phyloP scores from a whole-genome alignment of 2,329 filamentous ascomycete genomes.

The Aspergillus novoparasiticus region DNA sequence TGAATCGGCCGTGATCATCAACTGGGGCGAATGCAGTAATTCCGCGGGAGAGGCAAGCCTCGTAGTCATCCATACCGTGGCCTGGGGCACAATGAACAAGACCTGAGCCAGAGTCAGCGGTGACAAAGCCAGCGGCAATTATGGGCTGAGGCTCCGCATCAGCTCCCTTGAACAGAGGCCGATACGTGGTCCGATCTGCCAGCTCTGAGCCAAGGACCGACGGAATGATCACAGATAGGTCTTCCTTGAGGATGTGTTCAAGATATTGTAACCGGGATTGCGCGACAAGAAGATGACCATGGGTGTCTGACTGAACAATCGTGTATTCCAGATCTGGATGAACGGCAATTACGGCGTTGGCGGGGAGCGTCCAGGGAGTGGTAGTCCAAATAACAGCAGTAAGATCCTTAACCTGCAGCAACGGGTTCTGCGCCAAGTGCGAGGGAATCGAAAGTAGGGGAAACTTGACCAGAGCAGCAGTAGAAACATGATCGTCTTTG shows the following conservation, averaged over 20 bases:
- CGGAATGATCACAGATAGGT: conserved; percentile 54
- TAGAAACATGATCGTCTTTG: conserved; percentile 62
- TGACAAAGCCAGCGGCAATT: conserved; percentile 85
- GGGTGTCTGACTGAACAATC: conserved; percentile 60
- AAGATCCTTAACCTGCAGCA: conserved; percentile 54
- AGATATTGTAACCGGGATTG: conserved; percentile 67
- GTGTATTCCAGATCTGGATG: conserved; percentile 73
- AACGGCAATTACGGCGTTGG: conserved; percentile 86
- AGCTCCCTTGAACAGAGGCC: conserved; percentile 67
- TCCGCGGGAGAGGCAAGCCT: conserved; percentile 70
- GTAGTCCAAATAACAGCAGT: conserved; percentile 97
- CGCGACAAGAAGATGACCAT: conserved; percentile 70
- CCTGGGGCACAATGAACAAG: conserved; percentile 94
- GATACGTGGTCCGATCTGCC: conserved; percentile 64
- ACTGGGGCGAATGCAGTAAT: conserved; percentile 81
- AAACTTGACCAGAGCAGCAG: conserved; percentile 72
- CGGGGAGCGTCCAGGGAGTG: conserved; percentile 94
- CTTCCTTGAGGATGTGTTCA: conserved; percentile 53
- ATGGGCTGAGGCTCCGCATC: conserved; percentile 65
- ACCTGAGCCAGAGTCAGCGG: conserved; percentile 85
- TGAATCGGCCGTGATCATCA: conserved; percentile 79
- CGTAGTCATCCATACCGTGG: conserved; percentile 96
- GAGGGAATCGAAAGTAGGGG: conserved; percentile 59
- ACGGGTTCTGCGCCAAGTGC: conserved; percentile 43
- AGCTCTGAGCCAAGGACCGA: conserved; percentile 68